Conservation (phyloP, 2,329 filamentous ascomycete genomes). For the Pestalotiopsis sp. region DNA sequence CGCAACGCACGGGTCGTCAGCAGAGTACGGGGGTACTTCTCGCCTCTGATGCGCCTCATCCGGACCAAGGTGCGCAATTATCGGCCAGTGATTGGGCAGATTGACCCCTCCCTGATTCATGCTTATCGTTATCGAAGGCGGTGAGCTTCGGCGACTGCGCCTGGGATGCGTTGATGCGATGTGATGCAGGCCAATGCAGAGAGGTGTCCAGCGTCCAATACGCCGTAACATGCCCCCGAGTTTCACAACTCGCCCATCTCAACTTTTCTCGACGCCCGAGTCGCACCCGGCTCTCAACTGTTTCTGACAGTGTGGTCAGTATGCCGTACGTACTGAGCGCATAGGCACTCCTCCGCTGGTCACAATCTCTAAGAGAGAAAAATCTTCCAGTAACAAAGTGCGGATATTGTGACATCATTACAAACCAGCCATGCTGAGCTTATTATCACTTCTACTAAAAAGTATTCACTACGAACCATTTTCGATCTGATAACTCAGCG, state of each 20-base stretch:
- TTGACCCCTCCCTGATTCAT: background rate
- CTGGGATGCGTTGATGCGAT: background rate
- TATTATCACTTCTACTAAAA: background rate
- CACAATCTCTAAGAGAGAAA: background rate
- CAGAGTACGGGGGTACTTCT: background rate
- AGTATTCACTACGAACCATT: too few species aligned
- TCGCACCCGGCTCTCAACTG: background rate
- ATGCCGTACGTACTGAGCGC: background rate
- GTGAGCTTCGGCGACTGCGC: background rate
- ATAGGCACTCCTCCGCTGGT: background rate
- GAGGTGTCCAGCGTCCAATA: background rate
- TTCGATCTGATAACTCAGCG: too few species aligned
- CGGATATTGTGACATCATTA: background rate
- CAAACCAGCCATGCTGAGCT: background rate
- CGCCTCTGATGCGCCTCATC: constrained; percentile 8
- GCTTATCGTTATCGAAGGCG: constrained; percentile 14
- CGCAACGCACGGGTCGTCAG: constrained; percentile 1
- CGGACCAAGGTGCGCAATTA: constrained; percentile 12
- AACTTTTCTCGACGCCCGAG: background rate
- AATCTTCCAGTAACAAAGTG: background rate
- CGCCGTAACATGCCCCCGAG: background rate
- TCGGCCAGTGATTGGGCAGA: constrained; percentile 12
- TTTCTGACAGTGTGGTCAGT: background rate
- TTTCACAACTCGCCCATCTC: background rate
- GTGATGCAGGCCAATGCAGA: background rate